Conservation (phyloP, 108 stramenopile genomes). For the Pseudonitzschia pungens region DNA sequence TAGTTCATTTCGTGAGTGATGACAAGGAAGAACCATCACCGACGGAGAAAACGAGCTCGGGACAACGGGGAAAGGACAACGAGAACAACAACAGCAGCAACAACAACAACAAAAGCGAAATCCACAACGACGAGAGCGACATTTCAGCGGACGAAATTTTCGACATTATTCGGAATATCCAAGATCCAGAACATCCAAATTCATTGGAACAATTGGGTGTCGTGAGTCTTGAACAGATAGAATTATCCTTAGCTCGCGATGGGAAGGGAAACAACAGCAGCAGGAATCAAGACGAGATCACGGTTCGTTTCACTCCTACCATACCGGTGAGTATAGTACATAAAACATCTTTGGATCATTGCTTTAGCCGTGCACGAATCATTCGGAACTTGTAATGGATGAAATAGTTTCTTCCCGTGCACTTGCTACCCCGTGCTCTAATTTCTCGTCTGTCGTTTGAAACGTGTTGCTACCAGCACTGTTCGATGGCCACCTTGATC, state of each 20-base stretch:
- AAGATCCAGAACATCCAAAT: conserved; percentile 98
- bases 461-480: conserved; percentile 77
- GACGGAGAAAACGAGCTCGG: background rate
- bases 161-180: conserved; percentile 94
- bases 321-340: conserved; percentile 13
- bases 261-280: conserved; percentile 16
- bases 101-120: background rate
- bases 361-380: background rate
- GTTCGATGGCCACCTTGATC: conserved; percentile 99
- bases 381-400: background rate
- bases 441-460: background rate
- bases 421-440: too few relatives aligned
- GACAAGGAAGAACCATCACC: background rate
- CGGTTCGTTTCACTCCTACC: conserved; percentile 59
- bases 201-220: conserved; percentile 97
- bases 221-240: conserved; percentile 76
- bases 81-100: conserved; percentile 15
- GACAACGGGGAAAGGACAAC: background rate
- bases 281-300: conserved; percentile 34
- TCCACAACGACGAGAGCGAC: background rate
- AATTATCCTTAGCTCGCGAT: conserved; percentile 47
- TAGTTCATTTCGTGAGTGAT: background rate
- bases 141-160: conserved; percentile 88
- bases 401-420: too few relatives aligned
- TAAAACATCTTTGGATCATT: background rate